Conservation (phyloP, 495 filamentous ascomycete species). For the Aspergillus cristatus region DNA sequence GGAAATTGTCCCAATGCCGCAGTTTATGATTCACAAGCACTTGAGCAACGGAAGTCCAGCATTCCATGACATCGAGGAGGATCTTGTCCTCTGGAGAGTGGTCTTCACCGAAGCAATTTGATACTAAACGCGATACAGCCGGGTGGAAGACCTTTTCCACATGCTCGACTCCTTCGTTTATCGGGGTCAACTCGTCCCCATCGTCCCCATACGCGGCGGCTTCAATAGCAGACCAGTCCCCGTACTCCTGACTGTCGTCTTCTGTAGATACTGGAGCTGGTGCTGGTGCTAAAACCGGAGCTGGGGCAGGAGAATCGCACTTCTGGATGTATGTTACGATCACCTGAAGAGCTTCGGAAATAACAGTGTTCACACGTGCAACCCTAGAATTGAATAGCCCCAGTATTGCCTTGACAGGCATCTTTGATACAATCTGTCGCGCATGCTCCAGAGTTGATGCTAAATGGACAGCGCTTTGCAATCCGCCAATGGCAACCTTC, state of each 20-base stretch:
- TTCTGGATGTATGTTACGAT: constrained; percentile 30
- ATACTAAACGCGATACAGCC: constrained; percentile 48
- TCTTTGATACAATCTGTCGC: constrained; percentile 23
- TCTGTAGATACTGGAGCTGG: constrained; percentile 15
- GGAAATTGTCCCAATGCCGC: constrained; percentile 48
- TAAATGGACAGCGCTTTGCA: constrained; percentile 41
- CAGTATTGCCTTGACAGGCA: constrained; percentile 27
- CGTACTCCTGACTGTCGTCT: constrained; percentile 71
- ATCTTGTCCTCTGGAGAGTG: constrained; percentile 47
- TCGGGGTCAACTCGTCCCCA: constrained; percentile 19
- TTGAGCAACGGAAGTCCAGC: constrained; percentile 51
- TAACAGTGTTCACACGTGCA: constrained; percentile 26
- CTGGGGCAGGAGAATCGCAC: constrained; percentile 13
- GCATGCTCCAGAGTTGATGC: constrained; percentile 28
- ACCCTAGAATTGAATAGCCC: constrained; percentile 28
- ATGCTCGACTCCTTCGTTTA: constrained; percentile 21
- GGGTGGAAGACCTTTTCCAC: constrained; percentile 40
- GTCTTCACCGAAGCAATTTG: constrained; percentile 62
- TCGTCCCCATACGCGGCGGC: constrained; percentile 28
- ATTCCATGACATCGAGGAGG: constrained; percentile 45
- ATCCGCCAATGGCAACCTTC: constrained; percentile 41
- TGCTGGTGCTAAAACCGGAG: constrained; percentile 1
- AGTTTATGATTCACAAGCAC: constrained; percentile 34
- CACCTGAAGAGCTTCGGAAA: constrained; percentile 28
- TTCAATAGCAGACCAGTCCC: constrained; percentile 53